These are phyloP conservation scores for Coprinellus micaceus DNA, from an alignment of 768 basidiomycete species.

Conservation along the genomic window DNA sequence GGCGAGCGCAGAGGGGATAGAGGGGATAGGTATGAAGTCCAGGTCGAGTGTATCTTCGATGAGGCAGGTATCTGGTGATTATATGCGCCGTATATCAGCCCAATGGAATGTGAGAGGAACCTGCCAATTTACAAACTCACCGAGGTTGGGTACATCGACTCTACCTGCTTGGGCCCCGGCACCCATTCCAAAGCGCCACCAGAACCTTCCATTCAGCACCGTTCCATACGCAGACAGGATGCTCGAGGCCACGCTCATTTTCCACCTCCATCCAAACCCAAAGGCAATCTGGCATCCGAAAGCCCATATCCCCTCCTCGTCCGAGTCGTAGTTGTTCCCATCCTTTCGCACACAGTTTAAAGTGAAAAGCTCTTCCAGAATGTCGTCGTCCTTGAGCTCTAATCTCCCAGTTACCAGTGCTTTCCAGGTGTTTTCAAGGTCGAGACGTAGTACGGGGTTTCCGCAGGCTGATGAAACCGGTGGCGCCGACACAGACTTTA, in stretches of 20 bases:
- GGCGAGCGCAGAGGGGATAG: neutral
- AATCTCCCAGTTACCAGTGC: neutral
- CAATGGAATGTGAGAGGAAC: neutral
- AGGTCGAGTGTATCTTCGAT: neutral
- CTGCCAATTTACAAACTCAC: neutral
- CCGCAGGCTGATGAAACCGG: neutral
- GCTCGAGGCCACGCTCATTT: neutral
- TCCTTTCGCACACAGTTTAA: too few relatives aligned
- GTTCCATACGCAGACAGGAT: neutral
- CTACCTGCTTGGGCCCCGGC: neutral
- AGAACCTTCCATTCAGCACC: too few relatives aligned
- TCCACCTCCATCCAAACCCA: neutral
- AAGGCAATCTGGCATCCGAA: neutral
- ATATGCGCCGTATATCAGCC: neutral
- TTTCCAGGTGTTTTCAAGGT: neutral
- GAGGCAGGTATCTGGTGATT: neutral
- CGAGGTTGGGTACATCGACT: neutral
- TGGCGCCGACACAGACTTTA: neutral
- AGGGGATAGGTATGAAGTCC: constrained; percentile 1
- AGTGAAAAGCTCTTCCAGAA: neutral
- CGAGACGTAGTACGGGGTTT: neutral
- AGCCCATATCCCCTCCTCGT: neutral
- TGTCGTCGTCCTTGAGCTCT: neutral
- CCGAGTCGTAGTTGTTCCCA: too few relatives aligned
- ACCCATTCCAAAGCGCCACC: neutral